phyloP scores from a whole-genome alignment of 179 eudicot species.

The Beta macrorhiza region DNA sequence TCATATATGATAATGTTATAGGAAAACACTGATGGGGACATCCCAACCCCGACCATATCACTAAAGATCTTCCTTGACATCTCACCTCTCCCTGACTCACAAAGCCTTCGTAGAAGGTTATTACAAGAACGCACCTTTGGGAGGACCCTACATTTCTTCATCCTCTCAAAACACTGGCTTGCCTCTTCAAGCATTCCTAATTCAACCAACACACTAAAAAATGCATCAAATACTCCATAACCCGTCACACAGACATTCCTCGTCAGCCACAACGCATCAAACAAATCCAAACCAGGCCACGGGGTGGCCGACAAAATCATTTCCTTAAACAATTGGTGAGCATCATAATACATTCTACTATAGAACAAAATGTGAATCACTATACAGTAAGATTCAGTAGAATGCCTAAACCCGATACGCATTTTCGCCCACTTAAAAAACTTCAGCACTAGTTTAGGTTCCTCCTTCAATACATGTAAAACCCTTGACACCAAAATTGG shows the following conservation, averaged over 20 bases:
- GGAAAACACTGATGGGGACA: conserved; percentile 69
- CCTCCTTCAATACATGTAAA: conserved; percentile 54
- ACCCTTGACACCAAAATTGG: conserved; percentile 61
- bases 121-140: conserved; percentile 89
- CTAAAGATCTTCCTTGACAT: conserved; percentile 47
- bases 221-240: conserved; percentile 82
- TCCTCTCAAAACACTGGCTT: conserved; percentile 55
- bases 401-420: conserved; percentile 54
- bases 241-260: conserved; percentile 65
- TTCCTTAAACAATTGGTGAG: conserved; percentile 50
- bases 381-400: conserved; percentile 66
- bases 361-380: conserved; percentile 69
- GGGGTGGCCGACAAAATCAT: conserved; percentile 36
- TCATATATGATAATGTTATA: conserved; percentile 79
- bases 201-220: conserved; percentile 68
- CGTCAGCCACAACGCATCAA: conserved; percentile 65
- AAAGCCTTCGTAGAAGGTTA: conserved; percentile 59
- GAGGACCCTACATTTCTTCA: conserved; percentile 59
- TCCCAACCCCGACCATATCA: conserved; percentile 67
- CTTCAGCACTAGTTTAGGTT: conserved; percentile 59
- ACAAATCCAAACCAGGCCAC: conserved; percentile 42
- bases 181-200: conserved; percentile 80
- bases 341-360: conserved; percentile 65
- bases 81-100: conserved; percentile 49
- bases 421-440: conserved; percentile 68